Base-by-base conservation (phyloP, 371 early-diverging fungal genomes). In the Mortierella sp. region DNA sequence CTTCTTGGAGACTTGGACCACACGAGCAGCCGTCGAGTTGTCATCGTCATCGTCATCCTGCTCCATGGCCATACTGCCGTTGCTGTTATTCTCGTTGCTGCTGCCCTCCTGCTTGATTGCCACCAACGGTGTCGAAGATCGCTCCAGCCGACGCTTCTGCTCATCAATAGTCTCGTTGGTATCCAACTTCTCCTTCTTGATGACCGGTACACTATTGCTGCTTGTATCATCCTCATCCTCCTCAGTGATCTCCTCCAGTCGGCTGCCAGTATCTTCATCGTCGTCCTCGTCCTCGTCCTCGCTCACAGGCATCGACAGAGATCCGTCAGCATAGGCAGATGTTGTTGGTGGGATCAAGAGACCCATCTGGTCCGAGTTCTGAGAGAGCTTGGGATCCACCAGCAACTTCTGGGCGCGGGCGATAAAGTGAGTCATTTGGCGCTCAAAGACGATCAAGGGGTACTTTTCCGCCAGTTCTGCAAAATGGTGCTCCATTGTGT, bases 391-490 rank as follows among this genome's bases (percentile, higher is more conserved):
- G 7, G 86, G 86, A 60, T 82, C 82, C 38, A 77, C 82, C 1
- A 86, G 75, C 43, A 86, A 54, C 56, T 86, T 43, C 54, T 86
- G 86, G 6, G 80, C 72, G 4, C 86, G 86, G 18, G 86, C 77
- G 43, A 86, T 86, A 55, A 82, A 86, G 68, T 86, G 82, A 1
- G 86, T 86, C 82, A 82, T 82, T 35, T 86, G 86, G 12, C 86
- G 82, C 58, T 86, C 86, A 79, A 86, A 82, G 74, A 82, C 75
- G 49, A 86, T 86, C 43, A 91, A 75, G 0, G 93, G 93, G 79
- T 90, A 92, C 60, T 88, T 81, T 56, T 89, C 84, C 29, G 91
- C 91, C 58, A 93, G 68, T 44, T 83, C 83, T 70, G 87, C 88
- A 80, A 91, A 93, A 75, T 92, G 92, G 16, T 83, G 79, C 51